A percentile compares a stretch with the other conserved stretches of the same genome.
phyloP scores from a whole-genome alignment of 495 filamentous ascomycete species.

The Sphaerosporella brunnea region DNA sequence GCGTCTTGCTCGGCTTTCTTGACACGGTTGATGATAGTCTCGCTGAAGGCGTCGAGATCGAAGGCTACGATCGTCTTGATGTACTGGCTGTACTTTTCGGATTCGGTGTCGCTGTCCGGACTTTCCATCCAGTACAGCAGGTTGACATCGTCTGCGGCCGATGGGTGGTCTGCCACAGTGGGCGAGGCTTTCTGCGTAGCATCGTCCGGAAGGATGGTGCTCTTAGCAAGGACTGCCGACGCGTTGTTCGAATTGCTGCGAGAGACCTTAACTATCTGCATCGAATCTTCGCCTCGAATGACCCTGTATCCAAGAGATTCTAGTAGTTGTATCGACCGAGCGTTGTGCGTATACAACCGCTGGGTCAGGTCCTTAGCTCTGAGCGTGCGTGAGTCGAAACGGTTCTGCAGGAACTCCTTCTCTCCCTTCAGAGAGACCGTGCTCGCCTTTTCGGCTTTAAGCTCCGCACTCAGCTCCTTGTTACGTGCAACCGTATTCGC shows the following conservation, averaged over 20 bases:
- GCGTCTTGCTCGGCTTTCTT: constrained; percentile 81
- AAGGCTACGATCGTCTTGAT: constrained; percentile 53
- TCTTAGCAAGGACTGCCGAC: constrained; percentile 37
- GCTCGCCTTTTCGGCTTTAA: constrained; percentile 42
- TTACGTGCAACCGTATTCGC: constrained; percentile 16
- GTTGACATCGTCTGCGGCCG: constrained; percentile 39
- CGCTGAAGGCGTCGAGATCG: constrained; percentile 63
- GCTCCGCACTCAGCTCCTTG: constrained; percentile 31
- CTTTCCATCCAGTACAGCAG: constrained; percentile 64
- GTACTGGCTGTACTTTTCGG: constrained; percentile 51
- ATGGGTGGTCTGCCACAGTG: constrained; percentile 13
- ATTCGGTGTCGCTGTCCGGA: constrained; percentile 45
- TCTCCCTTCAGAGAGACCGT: constrained; percentile 41
- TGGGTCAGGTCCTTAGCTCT: constrained; percentile 68
- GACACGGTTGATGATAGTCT: constrained; percentile 64
- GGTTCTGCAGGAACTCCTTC: constrained; percentile 40
- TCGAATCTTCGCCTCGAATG: constrained; percentile 44
- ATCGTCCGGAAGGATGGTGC: constrained; percentile 30
- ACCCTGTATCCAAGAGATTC: constrained; percentile 72
- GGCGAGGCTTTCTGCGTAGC: constrained; percentile 11
- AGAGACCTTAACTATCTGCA: constrained; percentile 57
- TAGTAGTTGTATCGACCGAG: constrained; percentile 56
- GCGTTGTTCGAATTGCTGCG: constrained; percentile 40
- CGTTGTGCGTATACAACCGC: constrained; percentile 57
- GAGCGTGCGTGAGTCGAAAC: constrained; percentile 44